phyloP scores from a whole-genome alignment of 345 rosid genomes.

The Lagerstroemia speciosa region DNA sequence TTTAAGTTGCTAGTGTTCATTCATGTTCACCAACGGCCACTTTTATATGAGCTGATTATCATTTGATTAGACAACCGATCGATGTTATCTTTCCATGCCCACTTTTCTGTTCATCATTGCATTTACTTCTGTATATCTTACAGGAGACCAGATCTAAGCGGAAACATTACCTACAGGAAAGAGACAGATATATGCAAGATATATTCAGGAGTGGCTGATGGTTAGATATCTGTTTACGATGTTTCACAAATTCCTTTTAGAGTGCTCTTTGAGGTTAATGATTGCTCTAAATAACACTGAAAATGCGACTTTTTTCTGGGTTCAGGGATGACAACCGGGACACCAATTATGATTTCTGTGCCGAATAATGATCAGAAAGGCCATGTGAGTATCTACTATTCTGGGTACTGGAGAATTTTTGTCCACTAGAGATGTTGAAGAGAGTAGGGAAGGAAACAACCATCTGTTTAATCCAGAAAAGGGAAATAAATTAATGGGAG shows the following conservation, averaged over 20 bases:
- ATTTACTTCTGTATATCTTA: constrained; percentile 1
- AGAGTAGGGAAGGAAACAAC: background rate
- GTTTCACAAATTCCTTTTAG: background rate
- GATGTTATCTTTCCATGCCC: background rate
- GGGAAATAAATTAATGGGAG: background rate
- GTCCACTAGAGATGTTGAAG: background rate
- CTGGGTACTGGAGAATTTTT: background rate
- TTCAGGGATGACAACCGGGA: constrained; percentile 89
- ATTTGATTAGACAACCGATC: background rate
- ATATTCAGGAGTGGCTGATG: constrained; percentile 80
- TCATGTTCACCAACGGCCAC: background rate
- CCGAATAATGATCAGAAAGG: constrained; percentile 99
- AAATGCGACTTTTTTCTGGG: background rate
- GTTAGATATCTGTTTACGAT: constrained; percentile 20
- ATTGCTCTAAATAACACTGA: background rate
- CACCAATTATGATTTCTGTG: constrained; percentile 80
- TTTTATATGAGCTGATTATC: background rate
- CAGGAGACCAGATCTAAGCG: constrained; percentile 99
- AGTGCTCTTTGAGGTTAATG: constrained; percentile 2
- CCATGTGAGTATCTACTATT: constrained; percentile 43
- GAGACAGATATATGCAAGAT: constrained; percentile 92
- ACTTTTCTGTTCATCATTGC: background rate
- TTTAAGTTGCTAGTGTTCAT: background rate
- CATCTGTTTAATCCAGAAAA: background rate
- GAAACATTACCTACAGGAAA: constrained; percentile 95